These are phyloP conservation scores for Echium plantagineum DNA, from an alignment of 257 asterid genomes.

Conservation along the genomic window DNA sequence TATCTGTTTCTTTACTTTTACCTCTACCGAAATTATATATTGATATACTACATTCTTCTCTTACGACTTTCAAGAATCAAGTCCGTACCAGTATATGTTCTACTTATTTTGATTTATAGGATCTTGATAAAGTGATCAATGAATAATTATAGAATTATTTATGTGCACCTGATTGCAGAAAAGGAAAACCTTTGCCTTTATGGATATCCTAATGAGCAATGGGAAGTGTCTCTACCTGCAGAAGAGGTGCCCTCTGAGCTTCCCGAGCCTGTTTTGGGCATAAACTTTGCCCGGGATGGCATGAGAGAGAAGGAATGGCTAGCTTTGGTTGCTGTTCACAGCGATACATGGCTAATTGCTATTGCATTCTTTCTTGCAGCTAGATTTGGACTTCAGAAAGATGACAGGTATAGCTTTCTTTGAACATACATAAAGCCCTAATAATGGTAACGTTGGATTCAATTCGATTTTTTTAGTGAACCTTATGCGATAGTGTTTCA, in stretches of 20 bases:
- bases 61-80: not conserved
- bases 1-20: not conserved
- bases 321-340: constrained; percentile 72
- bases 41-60: too few relatives aligned
- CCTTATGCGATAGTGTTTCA: not conserved
- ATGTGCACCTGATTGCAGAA: constrained; percentile 26
- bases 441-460: not conserved
- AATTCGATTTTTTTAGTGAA: not conserved
- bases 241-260: constrained; percentile 86
- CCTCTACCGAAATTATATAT: not conserved
- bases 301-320: constrained; percentile 77
- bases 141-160: not conserved
- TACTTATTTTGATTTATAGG: too few relatives aligned
- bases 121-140: not conserved
- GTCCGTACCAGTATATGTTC: not conserved
- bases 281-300: constrained; percentile 77
- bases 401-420: constrained; percentile 42
- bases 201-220: constrained; percentile 56
- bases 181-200: constrained; percentile 72
- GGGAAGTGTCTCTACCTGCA: constrained; percentile 76
- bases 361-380: constrained; percentile 71
- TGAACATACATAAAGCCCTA: not conserved
- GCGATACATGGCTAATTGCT: constrained; percentile 73
- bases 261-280: constrained; percentile 79
- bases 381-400: constrained; percentile 58